A percentile compares a stretch with the other conserved stretches of the same genome.
Conservation (phyloP, 805 yeast species). For the Tetrapisispora fleetii region DNA sequence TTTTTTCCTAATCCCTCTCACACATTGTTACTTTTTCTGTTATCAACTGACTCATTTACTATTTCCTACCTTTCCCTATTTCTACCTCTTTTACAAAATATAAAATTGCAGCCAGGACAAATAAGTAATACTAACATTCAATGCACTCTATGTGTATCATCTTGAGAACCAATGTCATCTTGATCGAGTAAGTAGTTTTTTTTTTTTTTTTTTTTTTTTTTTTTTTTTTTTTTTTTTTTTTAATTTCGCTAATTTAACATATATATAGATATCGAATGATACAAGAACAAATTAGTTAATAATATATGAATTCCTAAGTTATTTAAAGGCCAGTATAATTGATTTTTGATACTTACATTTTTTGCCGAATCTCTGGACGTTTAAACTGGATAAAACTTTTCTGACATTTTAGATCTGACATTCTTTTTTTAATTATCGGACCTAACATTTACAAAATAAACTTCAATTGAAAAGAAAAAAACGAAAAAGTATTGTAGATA, state of each 20-base stretch:
- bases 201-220: neutral
- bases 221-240: neutral
- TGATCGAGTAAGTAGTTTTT: neutral
- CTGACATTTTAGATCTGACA: no score
- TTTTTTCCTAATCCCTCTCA: neutral
- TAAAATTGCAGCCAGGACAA: no score
- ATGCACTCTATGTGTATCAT: neutral
- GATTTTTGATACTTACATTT: no score
- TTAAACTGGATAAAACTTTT: no score
- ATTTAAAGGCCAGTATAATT: no score
- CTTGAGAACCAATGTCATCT: neutral
- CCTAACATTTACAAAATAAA: no score
- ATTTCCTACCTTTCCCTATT: neutral
- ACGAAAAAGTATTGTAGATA: no score
- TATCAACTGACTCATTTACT: neutral
- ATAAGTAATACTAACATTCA: no score
- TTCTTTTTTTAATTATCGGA: no score
- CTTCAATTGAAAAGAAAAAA: no score
- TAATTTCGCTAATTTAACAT: neutral
- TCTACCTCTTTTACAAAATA: no score
- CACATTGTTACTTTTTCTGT: neutral
- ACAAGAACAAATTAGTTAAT: neutral
- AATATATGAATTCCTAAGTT: neutral
- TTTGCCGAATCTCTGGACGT: no score
- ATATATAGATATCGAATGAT: neutral